These are phyloP conservation scores for Emergomyces orientalis DNA, from an alignment of 2,329 filamentous ascomycete species.

Conservation along the genomic window DNA sequence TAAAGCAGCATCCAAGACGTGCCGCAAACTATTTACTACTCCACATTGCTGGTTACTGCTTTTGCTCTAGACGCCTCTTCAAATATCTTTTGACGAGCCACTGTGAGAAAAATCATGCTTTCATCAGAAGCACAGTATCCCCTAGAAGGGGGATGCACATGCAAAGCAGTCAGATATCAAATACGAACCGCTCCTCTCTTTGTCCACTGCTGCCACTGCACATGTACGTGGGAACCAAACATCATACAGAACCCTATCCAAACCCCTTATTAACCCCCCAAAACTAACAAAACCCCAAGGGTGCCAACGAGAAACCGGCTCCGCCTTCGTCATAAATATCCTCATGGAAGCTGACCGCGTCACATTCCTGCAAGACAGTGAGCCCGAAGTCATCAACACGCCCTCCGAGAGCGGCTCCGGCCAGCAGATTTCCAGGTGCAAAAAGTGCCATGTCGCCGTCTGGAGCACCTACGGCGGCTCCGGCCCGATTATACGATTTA, in stretches of 20 bases:
- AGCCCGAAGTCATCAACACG: slow-evolving; percentile 21
- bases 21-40: not conserved
- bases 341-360: slow-evolving; percentile 35
- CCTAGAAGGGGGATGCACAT: slow-evolving; percentile 22
- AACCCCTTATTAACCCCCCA: not conserved
- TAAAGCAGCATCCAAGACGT: not conserved
- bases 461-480: slow-evolving; percentile 36
- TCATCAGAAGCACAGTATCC: slow-evolving; percentile 18
- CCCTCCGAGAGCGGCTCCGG: slow-evolving; percentile 36
- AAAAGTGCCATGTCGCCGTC: slow-evolving; percentile 33
- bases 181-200: slow-evolving; percentile 26
- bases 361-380: slow-evolving; percentile 18
- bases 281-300: slow-evolving; percentile 6
- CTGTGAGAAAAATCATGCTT: not conserved
- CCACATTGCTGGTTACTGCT: not conserved
- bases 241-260: no score
- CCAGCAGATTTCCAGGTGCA: slow-evolving; percentile 38
- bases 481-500: slow-evolving; percentile 27
- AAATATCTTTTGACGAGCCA: not conserved
- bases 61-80: not conserved
- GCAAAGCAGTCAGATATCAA: slow-evolving; percentile 22
- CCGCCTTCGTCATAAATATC: slow-evolving; percentile 33
- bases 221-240: slow-evolving; percentile 14
- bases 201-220: slow-evolving; percentile 43
- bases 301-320: slow-evolving; percentile 41